phyloP scores from a whole-genome alignment of 2,329 filamentous ascomycete genomes.

The Aspergillus calidoustus region DNA sequence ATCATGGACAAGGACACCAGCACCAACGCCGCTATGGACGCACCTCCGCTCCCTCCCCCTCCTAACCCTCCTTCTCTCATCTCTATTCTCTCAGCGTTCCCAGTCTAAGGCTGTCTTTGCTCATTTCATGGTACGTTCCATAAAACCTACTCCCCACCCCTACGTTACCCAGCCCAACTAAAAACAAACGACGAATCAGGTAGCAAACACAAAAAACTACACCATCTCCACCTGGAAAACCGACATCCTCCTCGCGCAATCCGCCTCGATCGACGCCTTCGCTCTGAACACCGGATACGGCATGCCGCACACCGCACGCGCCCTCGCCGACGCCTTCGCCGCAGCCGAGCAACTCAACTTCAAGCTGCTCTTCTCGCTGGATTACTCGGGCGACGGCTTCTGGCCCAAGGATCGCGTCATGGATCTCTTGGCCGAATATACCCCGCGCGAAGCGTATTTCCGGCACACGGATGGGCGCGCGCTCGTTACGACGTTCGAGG shows the following conservation, averaged over 20 bases:
- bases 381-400: slow-evolving; percentile 39
- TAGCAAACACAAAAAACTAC: slow-evolving; percentile 31
- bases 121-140: slow-evolving; percentile 36
- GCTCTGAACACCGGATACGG: slow-evolving; percentile 44
- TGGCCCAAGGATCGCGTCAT: slow-evolving; percentile 37
- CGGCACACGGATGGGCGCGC: slow-evolving; percentile 33
- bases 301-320: slow-evolving; percentile 25
- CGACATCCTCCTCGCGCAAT: slow-evolving; percentile 43
- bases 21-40: background rate
- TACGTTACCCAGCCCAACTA: background rate
- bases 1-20: background rate
- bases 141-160: background rate
- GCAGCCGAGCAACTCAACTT: slow-evolving; percentile 35
- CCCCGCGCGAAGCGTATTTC: slow-evolving; percentile 32
- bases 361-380: slow-evolving; percentile 44
- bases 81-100: slow-evolving; percentile 7
- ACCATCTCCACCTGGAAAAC: slow-evolving; percentile 32
- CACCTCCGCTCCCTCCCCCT: background rate
- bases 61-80: slow-evolving; percentile 5
- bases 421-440: slow-evolving; percentile 32
- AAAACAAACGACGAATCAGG: slow-evolving; percentile 22
- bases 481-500: slow-evolving; percentile 53
- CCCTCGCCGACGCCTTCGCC: slow-evolving; percentile 31
- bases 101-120: slow-evolving; percentile 36
- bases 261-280: slow-evolving; percentile 47